Base-by-base conservation (phyloP, 2,329 filamentous ascomycete species). In the Zalaria obscura region DNA sequence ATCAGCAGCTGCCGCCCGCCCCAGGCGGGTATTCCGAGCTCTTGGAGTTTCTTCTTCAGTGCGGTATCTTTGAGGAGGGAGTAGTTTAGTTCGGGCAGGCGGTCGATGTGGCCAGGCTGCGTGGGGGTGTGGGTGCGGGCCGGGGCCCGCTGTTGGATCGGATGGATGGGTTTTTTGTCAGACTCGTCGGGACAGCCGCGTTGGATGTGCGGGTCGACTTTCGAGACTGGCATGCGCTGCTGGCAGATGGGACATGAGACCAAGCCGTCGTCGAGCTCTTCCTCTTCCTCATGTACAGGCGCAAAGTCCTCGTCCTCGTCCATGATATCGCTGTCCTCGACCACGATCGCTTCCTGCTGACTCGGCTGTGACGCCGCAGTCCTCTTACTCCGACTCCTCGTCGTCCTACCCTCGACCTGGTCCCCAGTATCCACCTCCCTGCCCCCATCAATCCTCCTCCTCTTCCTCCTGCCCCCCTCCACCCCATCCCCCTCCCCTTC, bases 171-270 rank as follows among this genome's bases (percentile, higher is more conserved):
- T 25, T 40, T 45, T 50, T 59, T 52, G 48, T 55, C 29, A 47
- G 57, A 52, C 28, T 64, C 63, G 9, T 68, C 25, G 5, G 34
- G 32, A n/a, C 43, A 38, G 27, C 42, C 73, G 55, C 65, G 87
- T 35, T 40, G 37, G 28, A 96, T 64, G 62, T 96, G 91, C n/a
- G 68, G 61, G 52, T 84, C 87, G 3, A 96, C 84, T 41, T 72
- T 69, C 49, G 74, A 74, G 39, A 79, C 74, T 59, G 91, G 93
- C 81, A 96, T 93, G 39, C 78, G 74, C 51, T 67, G 71, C 39
- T 68, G 67, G 57, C 91, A 98, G n/a, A 89, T 80, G 0, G 91
- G 91, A 57, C 91, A 98, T 34, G 76, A 70, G 1, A 88, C 83
- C 9, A 91, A 67, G 3, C 84, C 86, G 50, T 91, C 83, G 27